These are phyloP conservation scores for Trichoderma citrinoviride DNA, from an alignment of 2,329 filamentous ascomycete genomes.

Conservation along the genomic window DNA sequence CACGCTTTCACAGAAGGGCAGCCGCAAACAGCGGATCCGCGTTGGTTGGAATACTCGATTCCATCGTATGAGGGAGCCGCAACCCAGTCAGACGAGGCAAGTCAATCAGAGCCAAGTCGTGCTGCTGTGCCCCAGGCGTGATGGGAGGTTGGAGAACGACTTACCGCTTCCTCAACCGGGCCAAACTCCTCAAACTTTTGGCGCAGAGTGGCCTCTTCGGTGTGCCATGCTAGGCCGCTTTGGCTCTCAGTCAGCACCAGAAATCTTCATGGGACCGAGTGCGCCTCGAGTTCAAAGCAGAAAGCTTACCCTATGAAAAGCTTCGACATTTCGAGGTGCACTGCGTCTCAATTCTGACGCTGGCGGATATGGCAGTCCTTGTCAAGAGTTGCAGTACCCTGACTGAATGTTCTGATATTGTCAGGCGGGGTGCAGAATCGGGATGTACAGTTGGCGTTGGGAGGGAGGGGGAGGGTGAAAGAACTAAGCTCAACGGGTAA, in stretches of 20 bases:
- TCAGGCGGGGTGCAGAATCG: slow-evolving; percentile 22
- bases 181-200: slow-evolving; percentile 93
- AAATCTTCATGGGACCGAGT: not conserved
- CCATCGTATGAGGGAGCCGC: slow-evolving; percentile 5
- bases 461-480: slow-evolving; percentile 17
- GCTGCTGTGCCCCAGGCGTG: not conserved
- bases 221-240: slow-evolving; percentile 98
- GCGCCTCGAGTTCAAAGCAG: not conserved
- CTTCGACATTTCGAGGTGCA: slow-evolving; percentile 69
- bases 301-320: slow-evolving; percentile 83
- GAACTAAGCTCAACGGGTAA: slow-evolving; percentile 18
- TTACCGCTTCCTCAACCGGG: slow-evolving; percentile 88
- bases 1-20: slow-evolving; percentile 21
- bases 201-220: slow-evolving; percentile 81
- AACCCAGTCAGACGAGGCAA: not conserved
- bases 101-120: slow-evolving; percentile 10
- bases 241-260: slow-evolving; percentile 27
- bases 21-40: not conserved
- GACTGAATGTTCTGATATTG: slow-evolving; percentile 20
- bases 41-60: not conserved
- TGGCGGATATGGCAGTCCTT: slow-evolving; percentile 18
- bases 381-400: slow-evolving; percentile 16
- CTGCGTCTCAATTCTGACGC: slow-evolving; percentile 10
- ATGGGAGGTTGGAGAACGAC: slow-evolving; percentile 39
- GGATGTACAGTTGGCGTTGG: slow-evolving; percentile 7